Evolutionary conservation across 2,329 filamentous ascomycete species (phyloP), one percentile per base, ranked within the genome.

Genomic region (Aspergillus sp.): DNA sequence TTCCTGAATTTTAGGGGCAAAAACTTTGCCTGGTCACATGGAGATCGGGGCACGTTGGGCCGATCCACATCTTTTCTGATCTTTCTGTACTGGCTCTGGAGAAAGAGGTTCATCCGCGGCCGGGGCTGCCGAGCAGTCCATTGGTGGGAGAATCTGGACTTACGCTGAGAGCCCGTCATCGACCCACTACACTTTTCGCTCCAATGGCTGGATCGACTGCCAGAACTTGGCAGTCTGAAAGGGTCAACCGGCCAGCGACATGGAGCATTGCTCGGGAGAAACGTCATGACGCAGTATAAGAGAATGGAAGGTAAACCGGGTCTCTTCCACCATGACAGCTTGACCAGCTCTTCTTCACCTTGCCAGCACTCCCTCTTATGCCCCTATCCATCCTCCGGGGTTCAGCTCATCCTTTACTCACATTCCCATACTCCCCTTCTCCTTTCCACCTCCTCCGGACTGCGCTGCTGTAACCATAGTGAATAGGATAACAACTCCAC

Each of bases 11-110:
- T 54, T 22, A 41, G 59, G 38, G 25, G 54, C 31, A 19, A 54
- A 50, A 66, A 65, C 64, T 56, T 73, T 69, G 73, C 65, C 62
- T 65, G 67, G 72, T 75, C 73, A 75, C 72, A 71, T 73, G 72
- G 62, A 57, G 59, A 51, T 19, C 52, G 58, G 61, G 59, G 61
- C 34, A 38, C 31, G 65, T 59, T 68, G 68, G 67, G 69, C 58
- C 64, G 66, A 15, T 56, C 41, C 34, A 41, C 34, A 41, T 41
- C 34, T 41, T 41, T 7, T 41, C 11, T 41, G 34, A 41, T 41
- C 34, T 13, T 41, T 41, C 34, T 41, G 11, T 11, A 15, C 34
- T 41, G 34, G 34, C 34, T 41, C 34, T 41, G 34, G 34, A 41
- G 34, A 41, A 41, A 41, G 34, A 41, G 11, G 9, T 41, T 41